Evolutionary conservation across 495 filamentous ascomycete genomes (phyloP).

Genomic region (Zalerion maritima): DNA sequence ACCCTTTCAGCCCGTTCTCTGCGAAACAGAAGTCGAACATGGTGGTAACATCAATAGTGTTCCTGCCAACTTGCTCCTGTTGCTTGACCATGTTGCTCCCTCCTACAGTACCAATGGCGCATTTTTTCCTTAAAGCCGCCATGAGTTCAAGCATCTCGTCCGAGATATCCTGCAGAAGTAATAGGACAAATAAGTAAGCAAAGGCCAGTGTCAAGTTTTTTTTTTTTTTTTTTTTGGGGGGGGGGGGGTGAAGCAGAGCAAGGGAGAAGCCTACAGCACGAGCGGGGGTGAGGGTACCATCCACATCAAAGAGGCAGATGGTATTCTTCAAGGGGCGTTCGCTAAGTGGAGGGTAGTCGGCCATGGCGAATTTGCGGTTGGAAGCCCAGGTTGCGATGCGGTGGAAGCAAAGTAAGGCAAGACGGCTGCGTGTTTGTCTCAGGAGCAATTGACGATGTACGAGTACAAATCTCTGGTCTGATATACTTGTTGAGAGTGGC

Average conservation of each 20-base stretch:
- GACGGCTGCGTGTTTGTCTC: no score
- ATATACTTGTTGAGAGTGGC: no score
- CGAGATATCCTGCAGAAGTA: slow-evolving; percentile 34
- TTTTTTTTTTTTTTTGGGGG: no score
- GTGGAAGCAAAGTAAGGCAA: no score
- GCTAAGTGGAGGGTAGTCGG: slow-evolving; percentile 54
- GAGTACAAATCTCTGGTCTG: no score
- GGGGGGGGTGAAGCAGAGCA: background rate
- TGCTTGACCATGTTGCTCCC: slow-evolving; percentile 83
- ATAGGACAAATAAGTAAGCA: background rate
- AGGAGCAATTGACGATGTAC: no score
- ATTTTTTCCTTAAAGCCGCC: slow-evolving; percentile 64
- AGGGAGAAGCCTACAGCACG: slow-evolving; percentile 41
- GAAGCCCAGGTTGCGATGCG: no score
- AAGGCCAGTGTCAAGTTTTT: background rate
- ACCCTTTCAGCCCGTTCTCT: slow-evolving; percentile 92
- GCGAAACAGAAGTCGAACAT: slow-evolving; percentile 95
- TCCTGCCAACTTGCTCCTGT: slow-evolving; percentile 78
- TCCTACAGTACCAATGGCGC: slow-evolving; percentile 83
- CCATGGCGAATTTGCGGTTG: slow-evolving; percentile 2
- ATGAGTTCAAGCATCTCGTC: slow-evolving; percentile 77
- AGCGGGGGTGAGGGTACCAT: slow-evolving; percentile 70
- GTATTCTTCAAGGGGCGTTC: slow-evolving; percentile 78
- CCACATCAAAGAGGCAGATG: slow-evolving; percentile 86
- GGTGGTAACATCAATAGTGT: slow-evolving; percentile 45